A percentile compares a stretch with the other conserved stretches of the same genome.
Conservation (phyloP, 495 filamentous ascomycete species). For the Copromyces sp. region DNA sequence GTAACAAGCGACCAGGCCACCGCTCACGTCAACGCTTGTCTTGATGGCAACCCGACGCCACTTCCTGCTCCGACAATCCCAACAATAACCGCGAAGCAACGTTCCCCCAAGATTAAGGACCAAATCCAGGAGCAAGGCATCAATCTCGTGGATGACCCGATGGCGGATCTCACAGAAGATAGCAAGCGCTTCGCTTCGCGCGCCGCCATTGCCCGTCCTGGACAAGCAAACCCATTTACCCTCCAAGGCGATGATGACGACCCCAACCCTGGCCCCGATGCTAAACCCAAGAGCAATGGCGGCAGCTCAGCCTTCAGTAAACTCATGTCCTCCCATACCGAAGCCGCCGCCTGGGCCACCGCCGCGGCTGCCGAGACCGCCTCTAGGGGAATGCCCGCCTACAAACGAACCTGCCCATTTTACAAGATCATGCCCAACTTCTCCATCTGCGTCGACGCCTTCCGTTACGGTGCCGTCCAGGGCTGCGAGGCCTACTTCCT, state of each 20-base stretch:
- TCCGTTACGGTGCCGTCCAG: constrained; percentile 87
- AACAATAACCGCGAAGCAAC: not conserved
- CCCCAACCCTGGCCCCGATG: not conserved
- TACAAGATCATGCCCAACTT: constrained; percentile 96
- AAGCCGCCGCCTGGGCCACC: constrained; percentile 80
- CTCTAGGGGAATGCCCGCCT: constrained; percentile 79
- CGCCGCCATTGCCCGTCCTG: constrained; percentile 61
- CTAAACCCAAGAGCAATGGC: not conserved
- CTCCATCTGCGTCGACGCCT: constrained; percentile 89
- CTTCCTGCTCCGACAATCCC: constrained; percentile 23
- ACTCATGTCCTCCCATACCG: constrained; percentile 82
- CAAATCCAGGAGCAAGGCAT: constrained; percentile 5
- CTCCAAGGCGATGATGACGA: constrained; percentile 26
- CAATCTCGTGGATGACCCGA: constrained; percentile 5
- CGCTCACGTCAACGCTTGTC: constrained; percentile 85
- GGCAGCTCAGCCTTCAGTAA: constrained; percentile 70
- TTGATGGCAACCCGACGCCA: constrained; percentile 66
- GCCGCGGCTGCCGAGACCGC: constrained; percentile 71
- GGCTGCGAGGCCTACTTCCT: constrained; percentile 93
- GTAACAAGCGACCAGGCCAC: constrained; percentile 46
- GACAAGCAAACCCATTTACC: constrained; percentile 63
- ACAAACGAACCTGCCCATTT: constrained; percentile 86
- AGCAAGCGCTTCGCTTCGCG: constrained; percentile 47
- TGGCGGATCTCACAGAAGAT: constrained; percentile 27
- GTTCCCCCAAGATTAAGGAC: not conserved